Base-by-base conservation (phyloP, 331 rosid species). In the Cydonia oblonga region DNA sequence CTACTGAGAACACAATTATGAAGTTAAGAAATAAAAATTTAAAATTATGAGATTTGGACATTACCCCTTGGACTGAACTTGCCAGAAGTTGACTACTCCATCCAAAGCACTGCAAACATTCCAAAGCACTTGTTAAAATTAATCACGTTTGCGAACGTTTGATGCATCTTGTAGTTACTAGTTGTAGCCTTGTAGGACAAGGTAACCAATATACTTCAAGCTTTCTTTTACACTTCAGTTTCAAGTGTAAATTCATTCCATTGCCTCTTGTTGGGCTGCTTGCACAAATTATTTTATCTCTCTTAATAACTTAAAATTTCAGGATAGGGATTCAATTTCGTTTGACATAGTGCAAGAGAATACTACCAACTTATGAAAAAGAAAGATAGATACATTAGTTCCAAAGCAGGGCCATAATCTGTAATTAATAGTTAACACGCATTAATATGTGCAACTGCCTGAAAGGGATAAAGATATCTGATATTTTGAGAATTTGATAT, bases 71-170 rank as follows among this genome's bases (percentile, higher is more conserved):
- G 90, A 67, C 52, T 88, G 96, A 82, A 89, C 84, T 89, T 91
- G 91, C 98, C 98, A 95, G 56, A 95, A 72, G 84, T 89, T 88
- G 86, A 95, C 89, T 71, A 87, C 10, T 79, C 96, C 97, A 87
- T 95, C 99, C 88, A 95, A 87, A 56, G 99, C 92, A 82, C 99
- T 95, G 91, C 82, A 88, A 59, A 75, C 72, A 84, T 78, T 78
- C 75, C 76, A 65, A 83, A 80, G 73, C 49, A 44, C 28, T 57
- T 70, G 23, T 71, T 30, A 58, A 66, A 60, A 18, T 72, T 60
- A 13, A 28, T 32, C 16, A 15, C 9, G 12, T 44, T 71, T 25
- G 24, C 24, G 61, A 30, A 35, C 38, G 18, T 22, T 66, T 57
- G 62, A 46, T 29, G 74, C 54, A 75, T 30, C 26, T 25, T 1